These are phyloP conservation scores for Saccharomycopsis fibuligera DNA, from an alignment of 805 yeast genomes.

Conservation along the genomic window DNA sequence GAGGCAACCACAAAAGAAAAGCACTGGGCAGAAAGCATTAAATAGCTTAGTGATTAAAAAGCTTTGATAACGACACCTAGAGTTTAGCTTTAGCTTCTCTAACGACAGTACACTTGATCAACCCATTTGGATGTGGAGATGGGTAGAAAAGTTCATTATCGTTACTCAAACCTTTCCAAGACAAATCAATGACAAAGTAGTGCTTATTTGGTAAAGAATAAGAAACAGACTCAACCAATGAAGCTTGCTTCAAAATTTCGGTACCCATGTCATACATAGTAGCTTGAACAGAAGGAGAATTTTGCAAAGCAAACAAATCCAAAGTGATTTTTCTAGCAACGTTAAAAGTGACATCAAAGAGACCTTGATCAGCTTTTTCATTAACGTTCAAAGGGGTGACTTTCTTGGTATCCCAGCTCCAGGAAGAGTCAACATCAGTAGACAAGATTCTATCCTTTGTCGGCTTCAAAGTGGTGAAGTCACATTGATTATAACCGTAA, in stretches of 20 bases:
- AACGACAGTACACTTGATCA: slow-evolving; percentile 80
- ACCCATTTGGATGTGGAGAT: slow-evolving; percentile 86
- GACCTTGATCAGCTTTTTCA: slow-evolving; percentile 38
- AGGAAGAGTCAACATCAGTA: slow-evolving; percentile 72
- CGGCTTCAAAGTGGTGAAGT: slow-evolving; percentile 81
- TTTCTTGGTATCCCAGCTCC: slow-evolving; percentile 55
- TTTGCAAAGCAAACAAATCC: slow-evolving; percentile 73
- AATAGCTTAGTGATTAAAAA: too few relatives aligned
- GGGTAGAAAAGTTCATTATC: slow-evolving; percentile 86
- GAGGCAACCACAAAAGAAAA: too few relatives aligned
- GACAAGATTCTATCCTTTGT: slow-evolving; percentile 81
- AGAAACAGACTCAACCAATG: slow-evolving; percentile 55
- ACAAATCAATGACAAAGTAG: slow-evolving; percentile 71
- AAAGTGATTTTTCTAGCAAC: slow-evolving; percentile 64
- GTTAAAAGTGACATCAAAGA: slow-evolving; percentile 60
- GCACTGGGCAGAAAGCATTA: too few relatives aligned
- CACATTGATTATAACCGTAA: slow-evolving; percentile 80
- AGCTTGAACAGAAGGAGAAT: slow-evolving; percentile 93
- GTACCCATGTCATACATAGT: slow-evolving; percentile 92
- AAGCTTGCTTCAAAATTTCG: slow-evolving; percentile 54
- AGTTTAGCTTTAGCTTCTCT: slow-evolving; percentile 56
- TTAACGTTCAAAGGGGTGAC: slow-evolving; percentile 43
- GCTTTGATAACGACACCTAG: too few relatives aligned
- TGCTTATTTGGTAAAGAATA: slow-evolving; percentile 89
- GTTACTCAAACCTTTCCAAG: slow-evolving; percentile 65